Evolutionary conservation across 75 land plant species (phyloP).

Genomic region (Picea sitchensis): DNA sequence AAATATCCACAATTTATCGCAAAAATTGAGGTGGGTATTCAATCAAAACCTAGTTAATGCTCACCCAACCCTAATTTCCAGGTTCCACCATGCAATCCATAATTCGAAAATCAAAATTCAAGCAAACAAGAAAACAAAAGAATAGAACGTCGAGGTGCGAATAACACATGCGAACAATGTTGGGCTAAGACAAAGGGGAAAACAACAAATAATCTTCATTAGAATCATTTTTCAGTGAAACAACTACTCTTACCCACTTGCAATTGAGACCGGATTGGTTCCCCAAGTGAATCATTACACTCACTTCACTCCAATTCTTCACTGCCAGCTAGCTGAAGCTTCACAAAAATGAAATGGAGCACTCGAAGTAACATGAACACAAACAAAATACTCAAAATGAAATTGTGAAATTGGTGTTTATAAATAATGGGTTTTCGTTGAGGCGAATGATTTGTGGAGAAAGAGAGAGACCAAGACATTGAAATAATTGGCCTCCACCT

Average conservation of each 20-base stretch:
- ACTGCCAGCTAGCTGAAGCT: neutral
- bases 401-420: neutral
- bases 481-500: too few relatives aligned
- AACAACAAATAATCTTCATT: neutral
- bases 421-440: neutral
- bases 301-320: neutral
- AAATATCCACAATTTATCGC: neutral
- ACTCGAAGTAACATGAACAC: neutral
- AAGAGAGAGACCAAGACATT: too few relatives aligned
- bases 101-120: neutral
- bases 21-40: neutral
- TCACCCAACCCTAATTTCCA: neutral
- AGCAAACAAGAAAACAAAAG: neutral
- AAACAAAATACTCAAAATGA: neutral
- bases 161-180: neutral
- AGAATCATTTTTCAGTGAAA: neutral
- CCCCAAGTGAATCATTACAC: neutral
- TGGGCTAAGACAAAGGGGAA: neutral
- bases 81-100: neutral
- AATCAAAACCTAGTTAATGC: neutral
- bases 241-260: too few relatives aligned
- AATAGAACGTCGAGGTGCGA: neutral
- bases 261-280: neutral
- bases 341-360: neutral
- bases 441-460: neutral